phyloP scores from a whole-genome alignment of 345 rosid species.

The Brassica incana region DNA sequence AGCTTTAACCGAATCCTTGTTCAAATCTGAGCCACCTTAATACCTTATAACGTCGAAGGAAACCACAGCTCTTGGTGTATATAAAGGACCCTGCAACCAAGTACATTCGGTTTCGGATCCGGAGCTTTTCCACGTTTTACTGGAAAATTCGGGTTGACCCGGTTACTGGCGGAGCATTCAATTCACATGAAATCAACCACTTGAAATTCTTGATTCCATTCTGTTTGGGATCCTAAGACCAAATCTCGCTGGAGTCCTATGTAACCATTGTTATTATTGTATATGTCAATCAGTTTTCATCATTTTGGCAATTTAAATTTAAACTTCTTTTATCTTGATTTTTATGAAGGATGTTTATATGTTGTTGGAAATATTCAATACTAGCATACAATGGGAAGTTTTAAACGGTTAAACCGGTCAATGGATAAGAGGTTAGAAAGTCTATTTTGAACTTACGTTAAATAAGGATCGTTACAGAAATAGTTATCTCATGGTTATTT shows the following conservation, averaged over 20 bases:
- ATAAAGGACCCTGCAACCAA: slow-evolving; percentile 40
- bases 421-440: neutral
- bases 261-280: neutral
- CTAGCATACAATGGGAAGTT: neutral
- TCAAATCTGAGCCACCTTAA: slow-evolving; percentile 6
- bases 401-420: neutral
- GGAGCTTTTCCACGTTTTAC: slow-evolving; percentile 52
- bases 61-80: neutral
- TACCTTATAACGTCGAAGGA: neutral
- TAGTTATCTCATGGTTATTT: slow-evolving; percentile 11
- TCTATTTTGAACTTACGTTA: neutral
- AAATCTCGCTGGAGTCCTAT: slow-evolving; percentile 43
- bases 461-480: slow-evolving; percentile 12
- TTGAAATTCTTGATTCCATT: slow-evolving; percentile 68
- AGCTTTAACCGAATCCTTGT: slow-evolving; percentile 35
- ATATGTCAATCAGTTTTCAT: neutral
- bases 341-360: slow-evolving; percentile 3
- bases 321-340: neutral
- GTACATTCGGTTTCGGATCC: slow-evolving; percentile 53
- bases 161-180: slow-evolving; percentile 49
- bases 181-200: slow-evolving; percentile 50
- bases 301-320: neutral
- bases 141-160: slow-evolving; percentile 50
- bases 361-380: neutral
- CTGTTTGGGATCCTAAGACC: slow-evolving; percentile 58